Evolutionary conservation across 2,329 filamentous ascomycete genomes (phyloP), one percentile per base, ranked within the genome.

Genomic region (Fusarium chaquense): DNA sequence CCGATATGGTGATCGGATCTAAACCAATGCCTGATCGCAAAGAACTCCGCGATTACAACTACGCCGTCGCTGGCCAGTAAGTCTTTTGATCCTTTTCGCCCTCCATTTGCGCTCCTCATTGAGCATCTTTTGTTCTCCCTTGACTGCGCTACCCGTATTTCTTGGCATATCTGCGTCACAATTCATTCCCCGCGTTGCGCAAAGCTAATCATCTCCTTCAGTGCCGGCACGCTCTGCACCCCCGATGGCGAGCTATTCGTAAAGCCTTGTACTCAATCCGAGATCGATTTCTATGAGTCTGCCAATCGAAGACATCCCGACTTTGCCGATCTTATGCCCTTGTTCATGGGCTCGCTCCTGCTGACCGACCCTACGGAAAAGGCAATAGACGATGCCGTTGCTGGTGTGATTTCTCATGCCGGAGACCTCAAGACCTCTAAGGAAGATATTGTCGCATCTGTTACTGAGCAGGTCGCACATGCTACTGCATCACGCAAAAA

Each of bases 201-300:
- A 46, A 49, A 6, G 24, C 73, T 75, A 58, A 73, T 64, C 18
- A 45, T 65, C 16, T 64, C 49, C 77, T 67, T 46, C 77, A 98
- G 94, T 82, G 94, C 97, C 72, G 96, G 96, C 70, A 95, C 97
- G 47, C 88, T 97, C 74, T 94, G 91, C 77, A 93, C 97, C 76
- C 85, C 87, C 58, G 89, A 93, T 55, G 96, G 96, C 77, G 89
- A 91, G 69, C 85, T 98, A 35, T 92, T 99, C 78, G 93, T 98
- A 77, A 99, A 99, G 81, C 96, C 96, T 20, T 98, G 95, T 80
- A 97, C 93, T 1, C 82, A 89, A 67, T 86, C 90, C 69, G 96
- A 99, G 82, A 89, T 98, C 74, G 86, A 89, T 45, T 99, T 99
- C 80, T 99, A 99, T 84, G 89, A 97, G 78, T 88, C 89, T 40